Evolutionary conservation across 1,139 yeast species (phyloP).

Genomic region (Debaryomycetaceae sp.): DNA sequence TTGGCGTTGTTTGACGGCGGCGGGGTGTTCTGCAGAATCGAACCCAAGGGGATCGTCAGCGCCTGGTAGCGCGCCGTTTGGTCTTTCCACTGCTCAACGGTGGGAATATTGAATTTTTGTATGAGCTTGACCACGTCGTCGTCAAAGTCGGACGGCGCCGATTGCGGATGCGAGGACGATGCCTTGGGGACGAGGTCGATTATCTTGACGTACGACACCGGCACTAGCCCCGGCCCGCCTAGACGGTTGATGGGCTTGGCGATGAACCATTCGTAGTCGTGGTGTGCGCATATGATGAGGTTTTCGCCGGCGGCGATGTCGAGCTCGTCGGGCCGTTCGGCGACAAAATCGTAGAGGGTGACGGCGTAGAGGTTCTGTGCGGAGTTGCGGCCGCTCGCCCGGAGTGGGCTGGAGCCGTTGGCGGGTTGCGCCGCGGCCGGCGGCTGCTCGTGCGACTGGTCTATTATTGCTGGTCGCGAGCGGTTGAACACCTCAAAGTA

Average conservation of each 20-base stretch:
- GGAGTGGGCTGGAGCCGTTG: slow-evolving; percentile 6
- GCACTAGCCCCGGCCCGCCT: slow-evolving; percentile 97
- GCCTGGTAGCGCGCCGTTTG: slow-evolving; percentile 92
- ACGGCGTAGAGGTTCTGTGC: slow-evolving; percentile 43
- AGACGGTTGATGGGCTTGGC: slow-evolving; percentile 93
- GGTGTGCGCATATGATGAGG: slow-evolving; percentile 90
- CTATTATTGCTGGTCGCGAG: slow-evolving; percentile 32
- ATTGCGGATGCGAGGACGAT: slow-evolving; percentile 19
- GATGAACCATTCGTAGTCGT: slow-evolving; percentile 94
- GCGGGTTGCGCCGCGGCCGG: slow-evolving; percentile 4
- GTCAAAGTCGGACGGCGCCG: slow-evolving; percentile 22
- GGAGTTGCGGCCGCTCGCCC: slow-evolving; percentile 14
- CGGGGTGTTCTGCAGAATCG: slow-evolving; percentile 24
- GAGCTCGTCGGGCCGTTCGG: slow-evolving; percentile 87
- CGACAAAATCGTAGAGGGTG: slow-evolving; percentile 73
- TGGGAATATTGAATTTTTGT: slow-evolving; percentile 66
- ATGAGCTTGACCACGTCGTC: slow-evolving; percentile 39
- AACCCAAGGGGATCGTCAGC: slow-evolving; percentile 75
- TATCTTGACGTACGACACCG: slow-evolving; percentile 83
- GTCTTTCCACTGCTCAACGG: slow-evolving; percentile 93
- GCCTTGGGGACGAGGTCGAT: slow-evolving; percentile 75
- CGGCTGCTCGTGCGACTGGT: not conserved
- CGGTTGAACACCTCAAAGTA: slow-evolving; percentile 80
- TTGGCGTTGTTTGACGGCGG: slow-evolving; percentile 30
- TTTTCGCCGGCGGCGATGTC: slow-evolving; percentile 83